These are phyloP conservation scores for Aureobasidium namibiae DNA, from an alignment of 2,329 filamentous ascomycete genomes.

Conservation along the genomic window DNA sequence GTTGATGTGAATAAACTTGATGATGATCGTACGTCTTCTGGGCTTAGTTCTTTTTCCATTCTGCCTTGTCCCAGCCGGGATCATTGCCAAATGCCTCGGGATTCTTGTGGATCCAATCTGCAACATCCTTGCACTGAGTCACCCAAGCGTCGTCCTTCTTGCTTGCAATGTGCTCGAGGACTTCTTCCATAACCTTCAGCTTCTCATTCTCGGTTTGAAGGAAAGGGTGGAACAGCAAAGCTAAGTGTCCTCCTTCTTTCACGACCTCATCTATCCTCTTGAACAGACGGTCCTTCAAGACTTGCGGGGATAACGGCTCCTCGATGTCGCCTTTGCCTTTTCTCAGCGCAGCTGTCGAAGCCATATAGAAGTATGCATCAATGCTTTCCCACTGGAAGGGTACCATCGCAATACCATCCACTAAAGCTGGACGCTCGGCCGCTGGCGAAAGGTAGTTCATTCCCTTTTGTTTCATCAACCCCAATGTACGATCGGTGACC, in stretches of 20 bases:
- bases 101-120: slow-evolving; percentile 21
- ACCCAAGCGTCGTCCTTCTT: slow-evolving; percentile 24
- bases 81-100: slow-evolving; percentile 20
- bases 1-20: not conserved
- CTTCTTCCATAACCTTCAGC: slow-evolving; percentile 22
- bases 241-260: slow-evolving; percentile 21
- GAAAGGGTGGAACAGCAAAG: slow-evolving; percentile 27
- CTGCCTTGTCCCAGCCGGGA: slow-evolving; percentile 24
- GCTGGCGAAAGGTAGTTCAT: slow-evolving; percentile 27
- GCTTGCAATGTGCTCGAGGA: slow-evolving; percentile 21
- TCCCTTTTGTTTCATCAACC: slow-evolving; percentile 22
- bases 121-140: slow-evolving; percentile 23
- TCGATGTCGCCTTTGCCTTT: slow-evolving; percentile 21
- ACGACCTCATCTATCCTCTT: slow-evolving; percentile 24
- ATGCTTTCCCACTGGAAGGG: slow-evolving; percentile 22
- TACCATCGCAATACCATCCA: slow-evolving; percentile 16
- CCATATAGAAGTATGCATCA: slow-evolving; percentile 29
- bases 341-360: slow-evolving; percentile 21
- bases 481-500: slow-evolving; percentile 24
- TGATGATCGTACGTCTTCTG: not conserved
- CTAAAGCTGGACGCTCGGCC: slow-evolving; percentile 21
- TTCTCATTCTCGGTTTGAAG: slow-evolving; percentile 20
- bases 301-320: slow-evolving; percentile 16
- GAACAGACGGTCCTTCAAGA: slow-evolving; percentile 19
- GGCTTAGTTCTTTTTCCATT: slow-evolving; percentile 22